Percentiles rank a stretch among this genome's conserved stretches.
Conservation (phyloP, 202 grass and related monocot genomes). For the Zizania palustris region DNA sequence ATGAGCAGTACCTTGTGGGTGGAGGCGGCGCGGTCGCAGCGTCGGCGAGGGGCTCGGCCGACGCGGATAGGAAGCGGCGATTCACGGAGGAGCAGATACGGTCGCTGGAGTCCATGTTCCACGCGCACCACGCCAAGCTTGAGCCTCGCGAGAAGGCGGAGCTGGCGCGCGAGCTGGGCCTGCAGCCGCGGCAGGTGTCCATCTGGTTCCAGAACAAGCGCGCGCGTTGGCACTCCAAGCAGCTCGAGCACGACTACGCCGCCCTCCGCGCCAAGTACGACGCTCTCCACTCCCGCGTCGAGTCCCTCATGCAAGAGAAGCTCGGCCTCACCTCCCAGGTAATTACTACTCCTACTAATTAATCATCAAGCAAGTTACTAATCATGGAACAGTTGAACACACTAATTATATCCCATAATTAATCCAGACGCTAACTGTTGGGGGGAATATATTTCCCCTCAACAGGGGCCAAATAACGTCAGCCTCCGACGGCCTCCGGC, state of each 20-base stretch:
- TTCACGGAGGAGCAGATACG: conserved; percentile 81
- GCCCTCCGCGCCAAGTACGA: conserved; percentile 58
- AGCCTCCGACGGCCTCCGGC: too few relatives aligned
- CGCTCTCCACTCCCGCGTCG: conserved; percentile 52
- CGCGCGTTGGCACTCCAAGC: conserved; percentile 80
- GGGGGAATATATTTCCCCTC: too few relatives aligned
- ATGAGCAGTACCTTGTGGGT: conserved; percentile 19
- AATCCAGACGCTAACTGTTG: too few relatives aligned
- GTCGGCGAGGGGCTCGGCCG: conserved; percentile 13
- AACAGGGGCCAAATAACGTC: too few relatives aligned
- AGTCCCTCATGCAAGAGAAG: conserved; percentile 66
- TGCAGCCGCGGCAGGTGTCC: conserved; percentile 80
- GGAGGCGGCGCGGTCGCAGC: not conserved
- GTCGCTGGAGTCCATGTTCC: conserved; percentile 81
- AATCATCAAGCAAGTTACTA: not conserved
- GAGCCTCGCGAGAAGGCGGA: conserved; percentile 81
- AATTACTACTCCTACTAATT: conserved; percentile 8
- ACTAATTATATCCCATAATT: not conserved
- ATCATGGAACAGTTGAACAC: not conserved
- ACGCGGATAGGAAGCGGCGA: conserved; percentile 57
- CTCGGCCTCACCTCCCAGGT: conserved; percentile 59
- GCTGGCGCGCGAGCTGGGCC: conserved; percentile 66
- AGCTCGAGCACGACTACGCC: conserved; percentile 79
- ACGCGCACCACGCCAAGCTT: conserved; percentile 72
- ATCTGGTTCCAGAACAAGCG: conserved; percentile 98